Evolutionary conservation across 129 eudicot genomes (phyloP).

Genomic region (Arctium minus): DNA sequence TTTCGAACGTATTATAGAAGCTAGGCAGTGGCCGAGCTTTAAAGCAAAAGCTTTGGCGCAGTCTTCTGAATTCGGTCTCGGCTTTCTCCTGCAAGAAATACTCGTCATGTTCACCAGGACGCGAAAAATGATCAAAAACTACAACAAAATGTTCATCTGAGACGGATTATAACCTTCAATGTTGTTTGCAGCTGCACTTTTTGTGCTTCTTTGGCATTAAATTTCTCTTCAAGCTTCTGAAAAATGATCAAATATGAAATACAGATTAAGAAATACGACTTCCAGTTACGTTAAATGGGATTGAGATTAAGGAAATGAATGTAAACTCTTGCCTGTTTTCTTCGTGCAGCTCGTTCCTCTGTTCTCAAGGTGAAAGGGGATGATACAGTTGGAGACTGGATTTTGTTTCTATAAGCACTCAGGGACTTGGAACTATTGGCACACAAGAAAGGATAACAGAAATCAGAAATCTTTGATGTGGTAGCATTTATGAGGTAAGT

Average conservation of each 20-base stretch:
- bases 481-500: not conserved
- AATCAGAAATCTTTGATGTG: not conserved
- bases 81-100: constrained; percentile 70
- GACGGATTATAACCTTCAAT: constrained; percentile 48
- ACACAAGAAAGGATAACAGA: constrained; percentile 9
- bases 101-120: not conserved
- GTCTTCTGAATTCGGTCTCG: constrained; percentile 67
- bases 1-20: constrained; percentile 58
- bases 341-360: constrained; percentile 74
- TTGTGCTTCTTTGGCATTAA: constrained; percentile 61
- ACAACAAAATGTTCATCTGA: not conserved
- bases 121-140: not conserved
- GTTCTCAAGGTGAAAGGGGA: constrained; percentile 71
- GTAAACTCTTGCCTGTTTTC: constrained; percentile 66
- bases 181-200: constrained; percentile 54
- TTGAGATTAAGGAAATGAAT: not conserved
- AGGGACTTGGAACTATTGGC: constrained; percentile 64
- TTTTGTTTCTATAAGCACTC: constrained; percentile 59
- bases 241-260: constrained; percentile 4
- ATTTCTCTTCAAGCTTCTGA: constrained; percentile 87
- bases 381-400: constrained; percentile 66
- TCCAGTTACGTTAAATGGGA: not conserved
- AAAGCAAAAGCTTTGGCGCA: constrained; percentile 83
- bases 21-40: constrained; percentile 75
- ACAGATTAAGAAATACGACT: not conserved